phyloP scores from a whole-genome alignment of 768 basidiomycete species.

The Podaxis mareebaensis region DNA sequence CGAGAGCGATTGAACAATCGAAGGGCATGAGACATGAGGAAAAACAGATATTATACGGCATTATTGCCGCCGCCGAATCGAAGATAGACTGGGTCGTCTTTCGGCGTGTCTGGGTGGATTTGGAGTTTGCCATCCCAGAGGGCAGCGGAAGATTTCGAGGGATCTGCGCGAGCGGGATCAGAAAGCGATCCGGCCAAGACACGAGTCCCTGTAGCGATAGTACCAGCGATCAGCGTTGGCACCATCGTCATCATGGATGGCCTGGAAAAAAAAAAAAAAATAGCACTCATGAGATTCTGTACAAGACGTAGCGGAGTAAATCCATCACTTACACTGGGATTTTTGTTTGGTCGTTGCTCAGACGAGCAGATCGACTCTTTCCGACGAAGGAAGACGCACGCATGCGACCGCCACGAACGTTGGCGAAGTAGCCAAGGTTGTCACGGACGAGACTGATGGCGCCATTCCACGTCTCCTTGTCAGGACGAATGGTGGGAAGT shows the following conservation, averaged over 20 bases:
- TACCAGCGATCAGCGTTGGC: slow-evolving; percentile 43
- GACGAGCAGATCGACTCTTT: slow-evolving; percentile 70
- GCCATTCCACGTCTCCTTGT: slow-evolving; percentile 69
- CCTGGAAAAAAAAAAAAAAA: slow-evolving; percentile 20
- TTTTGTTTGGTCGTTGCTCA: slow-evolving; percentile 49
- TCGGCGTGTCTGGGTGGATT: slow-evolving; percentile 82
- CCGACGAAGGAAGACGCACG: slow-evolving; percentile 83
- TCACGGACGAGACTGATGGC: slow-evolving; percentile 84
- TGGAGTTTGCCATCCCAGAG: slow-evolving; percentile 86
- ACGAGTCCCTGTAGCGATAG: slow-evolving; percentile 64
- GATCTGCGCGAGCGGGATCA: slow-evolving; percentile 75
- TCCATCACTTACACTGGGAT: slow-evolving; percentile 42
- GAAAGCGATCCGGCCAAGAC: slow-evolving; percentile 59
- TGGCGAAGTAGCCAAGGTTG: slow-evolving; percentile 80
- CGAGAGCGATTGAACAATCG: not conserved
- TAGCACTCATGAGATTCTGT: slow-evolving; percentile 12
- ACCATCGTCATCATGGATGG: slow-evolving; percentile 52
- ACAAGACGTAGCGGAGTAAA: not conserved
- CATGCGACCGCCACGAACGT: slow-evolving; percentile 86
- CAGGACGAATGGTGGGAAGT: slow-evolving; percentile 64
- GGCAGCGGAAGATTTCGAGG: slow-evolving; percentile 79
- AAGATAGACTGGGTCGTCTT: slow-evolving; percentile 56
- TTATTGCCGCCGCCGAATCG: slow-evolving; percentile 4
- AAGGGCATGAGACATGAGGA: not conserved
- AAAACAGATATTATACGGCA: not conserved